phyloP scores from a whole-genome alignment of 2,329 filamentous ascomycete species.

The Trichoderma hamatum region DNA sequence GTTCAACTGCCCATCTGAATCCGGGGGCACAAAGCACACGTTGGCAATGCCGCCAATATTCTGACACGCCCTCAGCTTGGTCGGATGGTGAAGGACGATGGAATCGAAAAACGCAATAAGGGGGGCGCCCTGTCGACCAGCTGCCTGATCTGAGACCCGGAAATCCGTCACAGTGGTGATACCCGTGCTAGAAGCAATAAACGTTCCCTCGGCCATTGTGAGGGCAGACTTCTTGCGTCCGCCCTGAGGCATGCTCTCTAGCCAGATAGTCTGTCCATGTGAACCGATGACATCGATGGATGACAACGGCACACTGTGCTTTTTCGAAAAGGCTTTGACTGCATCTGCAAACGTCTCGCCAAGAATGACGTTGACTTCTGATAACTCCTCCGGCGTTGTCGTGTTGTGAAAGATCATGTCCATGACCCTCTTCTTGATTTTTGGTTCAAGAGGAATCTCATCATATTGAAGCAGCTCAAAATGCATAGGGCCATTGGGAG shows the following conservation, averaged over 20 bases:
- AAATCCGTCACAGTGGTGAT: constrained; percentile 62
- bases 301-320: constrained; percentile 46
- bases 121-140: constrained; percentile 52
- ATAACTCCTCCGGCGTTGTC: constrained; percentile 56
- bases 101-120: constrained; percentile 57
- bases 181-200: constrained; percentile 58
- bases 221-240: constrained; percentile 52
- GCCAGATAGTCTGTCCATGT: constrained; percentile 63
- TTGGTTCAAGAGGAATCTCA: constrained; percentile 56
- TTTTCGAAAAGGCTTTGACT: constrained; percentile 52
- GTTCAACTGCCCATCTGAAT: constrained; percentile 36
- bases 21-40: constrained; percentile 61
- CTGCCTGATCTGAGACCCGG: constrained; percentile 52
- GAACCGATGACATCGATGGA: constrained; percentile 59
- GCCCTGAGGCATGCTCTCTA: constrained; percentile 54
- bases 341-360: constrained; percentile 60
- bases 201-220: constrained; percentile 60
- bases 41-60: constrained; percentile 65
- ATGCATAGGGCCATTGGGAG: constrained; percentile 55
- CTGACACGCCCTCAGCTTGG: constrained; percentile 60
- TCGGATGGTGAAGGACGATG: constrained; percentile 54
- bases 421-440: constrained; percentile 60
- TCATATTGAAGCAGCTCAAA: constrained; percentile 61
- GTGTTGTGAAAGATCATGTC: constrained; percentile 58
- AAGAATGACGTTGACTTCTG: constrained; percentile 59